phyloP scores from a whole-genome alignment of 1,284 basidiomycete species.

The Sporisorium sorghi region DNA sequence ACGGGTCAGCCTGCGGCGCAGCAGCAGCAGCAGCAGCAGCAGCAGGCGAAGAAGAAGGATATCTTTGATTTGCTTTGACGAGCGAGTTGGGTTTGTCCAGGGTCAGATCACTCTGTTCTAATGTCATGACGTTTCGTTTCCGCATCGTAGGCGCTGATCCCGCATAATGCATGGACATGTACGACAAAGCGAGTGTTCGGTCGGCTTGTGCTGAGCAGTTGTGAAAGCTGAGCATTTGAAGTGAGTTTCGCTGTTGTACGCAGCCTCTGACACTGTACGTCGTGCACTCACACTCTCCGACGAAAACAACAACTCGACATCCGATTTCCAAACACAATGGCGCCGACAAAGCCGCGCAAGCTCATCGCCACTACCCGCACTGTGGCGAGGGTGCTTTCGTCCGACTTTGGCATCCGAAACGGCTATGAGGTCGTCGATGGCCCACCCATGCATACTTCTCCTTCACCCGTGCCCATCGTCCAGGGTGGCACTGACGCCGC shows the following conservation, averaged over 20 bases:
- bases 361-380: constrained; percentile 22
- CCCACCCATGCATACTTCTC: not conserved
- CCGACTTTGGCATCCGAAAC: constrained; percentile 23
- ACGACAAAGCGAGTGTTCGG: not conserved
- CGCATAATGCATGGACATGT: constrained; percentile 6
- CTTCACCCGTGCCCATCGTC: not conserved
- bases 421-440: constrained; percentile 26
- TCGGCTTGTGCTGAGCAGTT: not conserved
- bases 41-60: constrained; percentile 53
- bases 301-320: not conserved
- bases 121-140: not conserved
- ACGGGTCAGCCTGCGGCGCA: constrained; percentile 22
- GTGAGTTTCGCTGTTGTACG: not conserved
- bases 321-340: not conserved
- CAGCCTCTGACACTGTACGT: not conserved
- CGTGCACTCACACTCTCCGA: no score
- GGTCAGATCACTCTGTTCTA: not conserved
- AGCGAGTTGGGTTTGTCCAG: no score
- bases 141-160: no score
- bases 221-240: not conserved
- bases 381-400: constrained; percentile 22
- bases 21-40: constrained; percentile 21
- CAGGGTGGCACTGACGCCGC: not conserved
- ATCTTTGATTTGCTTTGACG: constrained; percentile 57
- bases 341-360: not conserved